phyloP scores from a whole-genome alignment of 129 eudicot genomes.

The Pulicaria dysenterica region DNA sequence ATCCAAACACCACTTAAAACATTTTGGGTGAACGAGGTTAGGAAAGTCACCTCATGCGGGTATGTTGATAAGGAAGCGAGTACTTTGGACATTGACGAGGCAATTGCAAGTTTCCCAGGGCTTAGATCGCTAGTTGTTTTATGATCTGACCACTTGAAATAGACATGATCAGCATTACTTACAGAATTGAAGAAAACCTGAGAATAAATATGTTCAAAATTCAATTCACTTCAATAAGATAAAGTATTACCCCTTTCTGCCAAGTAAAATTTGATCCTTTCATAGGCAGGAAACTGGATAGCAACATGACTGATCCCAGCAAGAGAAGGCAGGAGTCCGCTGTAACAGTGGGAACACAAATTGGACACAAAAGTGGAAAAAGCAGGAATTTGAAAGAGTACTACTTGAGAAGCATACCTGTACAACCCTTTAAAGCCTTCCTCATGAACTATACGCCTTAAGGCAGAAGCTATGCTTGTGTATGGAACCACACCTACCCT shows the following conservation, averaged over 20 bases:
- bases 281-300: conserved; percentile 96
- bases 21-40: not conserved
- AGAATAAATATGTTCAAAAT: not conserved
- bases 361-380: not conserved
- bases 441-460: conserved; percentile 76
- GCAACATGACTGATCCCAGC: conserved; percentile 97
- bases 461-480: conserved; percentile 74
- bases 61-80: conserved; percentile 81
- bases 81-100: conserved; percentile 86
- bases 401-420: conserved; percentile 51
- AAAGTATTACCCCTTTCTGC: conserved; percentile 69
- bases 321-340: conserved; percentile 97
- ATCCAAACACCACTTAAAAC: too few species aligned
- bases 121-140: conserved; percentile 54
- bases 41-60: conserved; percentile 79
- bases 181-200: conserved; percentile 12
- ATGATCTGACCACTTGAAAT: conserved; percentile 56
- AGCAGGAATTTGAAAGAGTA: conserved; percentile 6
- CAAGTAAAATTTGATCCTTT: conserved; percentile 69
- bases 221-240: conserved; percentile 10
- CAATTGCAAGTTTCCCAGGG: conserved; percentile 78
- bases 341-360: conserved; percentile 23
- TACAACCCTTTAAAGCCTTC: conserved; percentile 94
- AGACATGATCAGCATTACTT: conserved; percentile 43
- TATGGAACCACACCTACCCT: conserved; percentile 91